Evolutionary conservation across 179 eudicot species (phyloP), one percentile per base, ranked within the genome.

Genomic region (Camellia oleifera): DNA sequence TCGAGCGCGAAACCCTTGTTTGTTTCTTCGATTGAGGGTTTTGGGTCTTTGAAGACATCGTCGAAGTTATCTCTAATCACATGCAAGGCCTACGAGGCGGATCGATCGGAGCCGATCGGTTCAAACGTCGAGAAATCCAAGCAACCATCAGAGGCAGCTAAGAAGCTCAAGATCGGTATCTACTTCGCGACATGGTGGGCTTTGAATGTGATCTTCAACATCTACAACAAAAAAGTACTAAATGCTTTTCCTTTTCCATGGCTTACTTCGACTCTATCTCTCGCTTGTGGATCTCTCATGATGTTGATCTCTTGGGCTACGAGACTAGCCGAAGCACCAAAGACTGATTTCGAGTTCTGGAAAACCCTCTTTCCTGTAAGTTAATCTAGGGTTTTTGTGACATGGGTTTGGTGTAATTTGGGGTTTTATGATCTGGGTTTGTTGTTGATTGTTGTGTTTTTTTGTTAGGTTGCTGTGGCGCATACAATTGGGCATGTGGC

Each of bases 401-500:
- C 40, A 72, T 77, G 79, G 77, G 79, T 82, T 76, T 80, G n/a
- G 32, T 68, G 66, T 44, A 11, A 11, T 80, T 70, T 17, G 53
- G 42, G 7, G 11, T 72, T 69, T 56, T 80, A 7, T 79, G 60
- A 44, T 60, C 46, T 72, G 26, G 74, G 66, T 9, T 50, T 67
- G 7, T 42, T 4, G 13, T 11, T 80, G 65, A 73, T 80, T 17
- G 11, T 61, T 62, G 74, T 60, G 1, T 60, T 65, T 69, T 61
- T 63, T 13, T 57, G 54, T 72, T 66, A 90, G 97, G 95, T 93
- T 85, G 95, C 97, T 46, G 86, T 92, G 84, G 96, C 96, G 52
- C 98, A 93, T 83, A 89, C 96, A 72, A 93, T 91, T 78, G 94
- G 94, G 68, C 97, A 93, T 76, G 97, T 93, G 48, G 96, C 98